These are phyloP conservation scores for Macadamia integrifolia DNA, from an alignment of 164 flowering plant genomes.

Conservation along the genomic window DNA sequence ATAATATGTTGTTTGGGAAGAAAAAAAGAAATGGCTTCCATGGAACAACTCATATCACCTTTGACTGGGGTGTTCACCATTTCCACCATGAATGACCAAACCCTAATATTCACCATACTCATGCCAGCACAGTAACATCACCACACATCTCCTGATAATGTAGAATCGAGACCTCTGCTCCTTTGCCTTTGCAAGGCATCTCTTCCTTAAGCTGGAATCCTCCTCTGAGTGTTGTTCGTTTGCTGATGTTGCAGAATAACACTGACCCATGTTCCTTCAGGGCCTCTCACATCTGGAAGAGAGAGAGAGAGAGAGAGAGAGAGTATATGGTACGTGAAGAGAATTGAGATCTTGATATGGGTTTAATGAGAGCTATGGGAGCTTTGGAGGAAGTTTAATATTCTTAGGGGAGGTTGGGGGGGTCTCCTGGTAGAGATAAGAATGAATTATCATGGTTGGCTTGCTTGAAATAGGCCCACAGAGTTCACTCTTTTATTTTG, in stretches of 20 bases:
- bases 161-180: slow-evolving; percentile 18
- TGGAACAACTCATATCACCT: too few species aligned
- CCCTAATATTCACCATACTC: slow-evolving; percentile 4
- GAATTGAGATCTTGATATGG: background rate
- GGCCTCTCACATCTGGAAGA: background rate
- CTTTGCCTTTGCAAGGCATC: slow-evolving; percentile 15
- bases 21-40: background rate
- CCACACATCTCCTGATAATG: slow-evolving; percentile 18
- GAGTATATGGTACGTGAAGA: background rate
- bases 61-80: too few species aligned
- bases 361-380: background rate
- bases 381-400: background rate
- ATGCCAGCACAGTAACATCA: slow-evolving; percentile 19
- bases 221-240: background rate
- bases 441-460: background rate
- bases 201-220: slow-evolving; percentile 6
- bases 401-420: background rate
- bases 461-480: background rate
- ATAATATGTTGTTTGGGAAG: background rate
- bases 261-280: slow-evolving; percentile 6
- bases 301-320: background rate
- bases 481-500: background rate
- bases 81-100: too few species aligned
- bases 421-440: background rate
- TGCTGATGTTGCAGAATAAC: slow-evolving; percentile 5